Conservation (phyloP, 2,329 filamentous ascomycete genomes). For the Colletotrichum navitas region DNA sequence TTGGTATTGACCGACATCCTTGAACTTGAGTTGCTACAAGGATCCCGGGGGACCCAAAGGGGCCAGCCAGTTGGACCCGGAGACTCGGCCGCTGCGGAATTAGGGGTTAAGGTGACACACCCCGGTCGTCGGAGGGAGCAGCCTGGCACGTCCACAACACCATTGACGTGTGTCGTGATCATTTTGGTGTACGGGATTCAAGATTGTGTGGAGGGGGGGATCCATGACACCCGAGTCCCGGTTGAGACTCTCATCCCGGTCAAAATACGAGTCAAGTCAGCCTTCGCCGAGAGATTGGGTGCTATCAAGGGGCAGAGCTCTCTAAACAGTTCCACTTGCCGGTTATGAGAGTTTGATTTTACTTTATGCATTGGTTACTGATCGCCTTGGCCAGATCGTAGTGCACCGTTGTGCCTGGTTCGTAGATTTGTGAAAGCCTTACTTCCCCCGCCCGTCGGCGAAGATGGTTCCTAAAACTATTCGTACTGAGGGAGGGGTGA, state of each 20-base stretch:
- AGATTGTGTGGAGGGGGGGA: constrained; percentile 19
- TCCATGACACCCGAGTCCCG: constrained; percentile 29
- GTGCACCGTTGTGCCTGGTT: constrained; percentile 25
- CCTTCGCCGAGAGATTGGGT: constrained; percentile 31
- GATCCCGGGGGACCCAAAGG: constrained; percentile 13
- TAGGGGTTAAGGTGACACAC: constrained; percentile 9
- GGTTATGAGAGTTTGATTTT: constrained; percentile 39
- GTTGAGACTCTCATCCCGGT: constrained; percentile 39
- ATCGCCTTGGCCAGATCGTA: constrained; percentile 31
- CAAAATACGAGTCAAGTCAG: constrained; percentile 40
- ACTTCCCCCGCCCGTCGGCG: too few relatives aligned
- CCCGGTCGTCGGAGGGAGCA: constrained; percentile 34
- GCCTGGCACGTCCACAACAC: constrained; percentile 22
- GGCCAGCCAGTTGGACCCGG: constrained; percentile 14
- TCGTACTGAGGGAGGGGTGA: background rate
- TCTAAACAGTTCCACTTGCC: constrained; percentile 36
- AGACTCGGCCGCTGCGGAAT: constrained; percentile 33
- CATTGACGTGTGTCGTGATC: constrained; percentile 39
- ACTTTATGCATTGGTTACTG: constrained; percentile 38
- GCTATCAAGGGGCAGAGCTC: constrained; percentile 18
- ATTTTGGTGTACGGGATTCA: constrained; percentile 22
- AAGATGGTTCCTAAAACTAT: too few relatives aligned
- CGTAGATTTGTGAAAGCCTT: constrained; percentile 2
- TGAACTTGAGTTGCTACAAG: constrained; percentile 20
- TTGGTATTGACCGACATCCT: constrained; percentile 31